Evolutionary conservation across 352 stramenopile species (phyloP).

Genomic region (Globisporangium recalcitrans): DNA sequence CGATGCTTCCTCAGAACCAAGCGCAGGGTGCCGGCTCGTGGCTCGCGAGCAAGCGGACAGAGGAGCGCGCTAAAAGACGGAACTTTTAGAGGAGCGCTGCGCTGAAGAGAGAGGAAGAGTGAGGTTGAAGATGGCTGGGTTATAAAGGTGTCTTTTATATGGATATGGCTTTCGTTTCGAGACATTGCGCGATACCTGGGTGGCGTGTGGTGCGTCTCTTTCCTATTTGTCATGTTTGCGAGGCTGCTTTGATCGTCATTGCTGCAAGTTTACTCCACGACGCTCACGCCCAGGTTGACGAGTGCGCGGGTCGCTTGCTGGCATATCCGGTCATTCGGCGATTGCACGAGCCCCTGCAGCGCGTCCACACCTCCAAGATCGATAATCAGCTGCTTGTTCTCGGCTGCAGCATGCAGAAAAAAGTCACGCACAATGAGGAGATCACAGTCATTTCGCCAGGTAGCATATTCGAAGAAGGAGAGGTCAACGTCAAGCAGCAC

Average conservation of each 20-base stretch:
- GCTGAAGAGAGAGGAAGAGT: not conserved
- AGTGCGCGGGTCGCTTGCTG: conserved; percentile 84
- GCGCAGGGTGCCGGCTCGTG: conserved; percentile 53
- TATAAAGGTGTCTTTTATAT: conserved; percentile 4
- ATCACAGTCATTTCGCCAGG: not conserved
- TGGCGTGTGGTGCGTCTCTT: conserved; percentile 18
- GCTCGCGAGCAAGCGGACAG: conserved; percentile 80
- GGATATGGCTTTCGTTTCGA: not conserved
- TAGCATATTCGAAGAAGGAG: not conserved
- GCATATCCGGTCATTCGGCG: conserved; percentile 85
- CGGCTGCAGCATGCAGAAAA: conserved; percentile 33
- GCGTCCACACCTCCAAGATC: conserved; percentile 77
- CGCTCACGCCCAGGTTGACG: conserved; percentile 84
- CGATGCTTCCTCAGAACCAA: conserved; percentile 79
- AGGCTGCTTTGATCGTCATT: not conserved
- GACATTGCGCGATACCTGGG: not conserved
- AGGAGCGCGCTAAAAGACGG: conserved; percentile 78
- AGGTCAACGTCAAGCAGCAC: conserved; percentile 18
- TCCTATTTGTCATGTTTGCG: conserved; percentile 1
- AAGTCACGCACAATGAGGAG: not conserved
- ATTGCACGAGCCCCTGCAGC: conserved; percentile 73
- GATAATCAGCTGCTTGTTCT: conserved; percentile 89
- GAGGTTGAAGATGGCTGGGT: not conserved
- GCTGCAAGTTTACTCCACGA: conserved; percentile 42
- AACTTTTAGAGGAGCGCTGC: conserved; percentile 34